Base-by-base conservation (phyloP, 2,329 filamentous ascomycete species). In the Aspergillus proliferans region DNA sequence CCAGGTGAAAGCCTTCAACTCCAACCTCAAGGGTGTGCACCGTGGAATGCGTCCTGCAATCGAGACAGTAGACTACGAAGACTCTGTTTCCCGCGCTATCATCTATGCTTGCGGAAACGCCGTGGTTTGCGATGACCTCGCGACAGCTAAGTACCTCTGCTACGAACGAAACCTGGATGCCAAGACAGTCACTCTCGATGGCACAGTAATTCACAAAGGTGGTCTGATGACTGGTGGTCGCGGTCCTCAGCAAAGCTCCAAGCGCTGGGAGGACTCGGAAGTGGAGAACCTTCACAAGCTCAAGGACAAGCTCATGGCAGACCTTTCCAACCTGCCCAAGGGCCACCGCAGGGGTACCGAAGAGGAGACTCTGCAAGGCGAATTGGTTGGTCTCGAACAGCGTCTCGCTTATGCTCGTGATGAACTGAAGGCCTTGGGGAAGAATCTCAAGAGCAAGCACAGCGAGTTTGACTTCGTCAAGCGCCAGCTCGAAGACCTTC, bases 221-320 rank as follows among this genome's bases (percentile, higher is more conserved):
- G 93, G 93, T 63, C 79, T 94, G 47, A 97, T 98, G 86, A 97
- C 93, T 44, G 93, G 93, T 76, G 93, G 93, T 57, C 86, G 90
- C 53, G 86, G 89, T 26, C 85, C 84, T 43, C 88, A 87, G 66
- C 83, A 85, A 47, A 82, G 81, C 51, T 87, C 89, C 55, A 85
- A 89, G 50, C 82, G 87, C 46, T 97, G 94, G 71, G 91, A 95
- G 61, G 91, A 96, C 59, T 82, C 86, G 6, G 90, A 96, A 58
- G 83, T 96, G 26, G 88, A 95, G 56, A 88, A 88, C 52, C 76
- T 96, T n/a, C 81, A 85, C 59, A 85, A 84, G 54, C 76, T 88
- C 58, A 86, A 83, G 48, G 82, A 88, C 51, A 88, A 88, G 62
- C 77, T 91, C 51, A 80, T 84, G 60, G 83, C 84, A 30, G 88